Evolutionary conservation across 2,329 filamentous ascomycete genomes (phyloP).

Genomic region (Tympanopsis confertula): DNA sequence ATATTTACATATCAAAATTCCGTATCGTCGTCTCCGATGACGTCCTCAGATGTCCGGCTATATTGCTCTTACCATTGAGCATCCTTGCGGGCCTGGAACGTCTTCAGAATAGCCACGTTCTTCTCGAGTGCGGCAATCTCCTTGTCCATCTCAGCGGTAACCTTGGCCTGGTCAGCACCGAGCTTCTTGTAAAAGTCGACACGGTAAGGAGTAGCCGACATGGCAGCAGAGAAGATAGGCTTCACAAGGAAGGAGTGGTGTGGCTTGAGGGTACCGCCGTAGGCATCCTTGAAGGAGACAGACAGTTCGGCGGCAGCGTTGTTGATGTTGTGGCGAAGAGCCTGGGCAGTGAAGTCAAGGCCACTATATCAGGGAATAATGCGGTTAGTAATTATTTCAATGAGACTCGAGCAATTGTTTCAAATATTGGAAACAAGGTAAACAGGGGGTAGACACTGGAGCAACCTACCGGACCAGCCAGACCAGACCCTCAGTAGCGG

Average conservation of each 20-base stretch:
- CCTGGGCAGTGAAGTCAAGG: constrained; percentile 84
- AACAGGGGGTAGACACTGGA: constrained; percentile 4
- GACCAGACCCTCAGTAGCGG: constrained; percentile 75
- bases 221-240: constrained; percentile 83
- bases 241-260: constrained; percentile 84
- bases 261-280: constrained; percentile 77
- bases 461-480: constrained; percentile 72
- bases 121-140: constrained; percentile 73
- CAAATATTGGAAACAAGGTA: constrained; percentile 1
- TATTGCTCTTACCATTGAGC: constrained; percentile 17
- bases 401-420: background rate
- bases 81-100: constrained; percentile 43
- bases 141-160: constrained; percentile 48
- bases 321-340: constrained; percentile 65
- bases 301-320: constrained; percentile 65
- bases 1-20: too few relatives aligned
- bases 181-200: constrained; percentile 89
- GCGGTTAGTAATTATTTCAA: constrained; percentile 2
- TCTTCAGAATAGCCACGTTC: constrained; percentile 64
- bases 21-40: too few relatives aligned
- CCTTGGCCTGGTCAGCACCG: constrained; percentile 52
- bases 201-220: constrained; percentile 85
- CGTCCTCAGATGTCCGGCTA: too few relatives aligned
- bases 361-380: constrained; percentile 39
- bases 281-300: constrained; percentile 76